Evolutionary conservation across 1,284 basidiomycete species (phyloP).

Genomic region (Ceratobasidium sp.): DNA sequence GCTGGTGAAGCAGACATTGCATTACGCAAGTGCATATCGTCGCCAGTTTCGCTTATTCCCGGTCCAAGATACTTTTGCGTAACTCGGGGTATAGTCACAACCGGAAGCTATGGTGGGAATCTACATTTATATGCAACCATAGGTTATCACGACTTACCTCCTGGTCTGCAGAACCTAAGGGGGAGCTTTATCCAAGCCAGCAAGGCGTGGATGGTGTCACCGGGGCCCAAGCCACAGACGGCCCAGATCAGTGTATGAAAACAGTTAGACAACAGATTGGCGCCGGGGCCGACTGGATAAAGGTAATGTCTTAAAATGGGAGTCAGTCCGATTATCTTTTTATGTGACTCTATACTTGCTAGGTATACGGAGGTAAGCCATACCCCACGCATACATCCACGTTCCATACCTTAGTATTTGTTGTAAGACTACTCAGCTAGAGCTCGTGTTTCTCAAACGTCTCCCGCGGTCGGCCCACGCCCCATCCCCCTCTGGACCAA

Average conservation of each 20-base stretch:
- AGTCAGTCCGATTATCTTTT: background rate
- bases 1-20: constrained; percentile 68
- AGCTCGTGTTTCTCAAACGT: constrained; percentile 54
- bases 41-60: constrained; percentile 58
- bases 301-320: constrained; percentile 41
- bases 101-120: constrained; percentile 64
- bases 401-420: constrained; percentile 10
- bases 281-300: constrained; percentile 67
- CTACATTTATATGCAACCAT: constrained; percentile 10
- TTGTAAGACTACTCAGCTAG: constrained; percentile 60
- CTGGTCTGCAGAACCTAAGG: constrained; percentile 59
- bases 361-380: constrained; percentile 61
- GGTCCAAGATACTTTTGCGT: constrained; percentile 71
- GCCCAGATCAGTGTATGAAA: constrained; percentile 60
- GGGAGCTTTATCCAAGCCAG: constrained; percentile 54
- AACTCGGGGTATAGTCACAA: constrained; percentile 65
- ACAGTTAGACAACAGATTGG: constrained; percentile 68
- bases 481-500: constrained; percentile 51
- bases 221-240: constrained; percentile 66
- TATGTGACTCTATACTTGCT: background rate
- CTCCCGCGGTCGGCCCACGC: constrained; percentile 50
- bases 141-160: background rate
- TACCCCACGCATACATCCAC: constrained; percentile 31
- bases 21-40: constrained; percentile 63
- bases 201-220: constrained; percentile 64